These are phyloP conservation scores for Leccinellum luteum DNA, from an alignment of 768 basidiomycete species.

Conservation along the genomic window DNA sequence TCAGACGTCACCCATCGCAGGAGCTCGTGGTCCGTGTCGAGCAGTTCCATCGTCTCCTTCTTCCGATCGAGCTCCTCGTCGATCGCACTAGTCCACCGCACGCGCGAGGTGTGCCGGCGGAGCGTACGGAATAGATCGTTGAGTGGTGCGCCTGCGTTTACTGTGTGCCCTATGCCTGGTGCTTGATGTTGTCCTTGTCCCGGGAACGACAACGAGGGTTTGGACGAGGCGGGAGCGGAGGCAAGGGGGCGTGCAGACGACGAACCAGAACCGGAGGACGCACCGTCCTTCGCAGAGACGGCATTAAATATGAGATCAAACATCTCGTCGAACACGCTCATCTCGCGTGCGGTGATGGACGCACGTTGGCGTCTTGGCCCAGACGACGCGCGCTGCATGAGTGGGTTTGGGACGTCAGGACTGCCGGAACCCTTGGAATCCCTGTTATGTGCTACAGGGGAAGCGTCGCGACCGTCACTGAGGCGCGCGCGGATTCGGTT, in stretches of 20 bases:
- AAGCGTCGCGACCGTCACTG: neutral
- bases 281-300: conserved; percentile 35
- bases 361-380: conserved; percentile 39
- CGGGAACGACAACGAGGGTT: neutral
- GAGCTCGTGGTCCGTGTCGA: conserved; percentile 64
- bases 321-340: conserved; percentile 66
- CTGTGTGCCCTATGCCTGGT: conserved; percentile 16
- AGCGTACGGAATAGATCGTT: conserved; percentile 56
- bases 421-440: neutral
- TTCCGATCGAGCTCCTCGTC: conserved; percentile 42
- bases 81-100: conserved; percentile 48
- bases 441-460: neutral
- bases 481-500: conserved; percentile 15
- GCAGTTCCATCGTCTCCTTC: conserved; percentile 73
- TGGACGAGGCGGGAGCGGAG: neutral
- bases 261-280: neutral
- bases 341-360: conserved; percentile 67
- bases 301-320: conserved; percentile 69
- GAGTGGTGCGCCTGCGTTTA: conserved; percentile 18
- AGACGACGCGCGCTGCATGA: conserved; percentile 13
- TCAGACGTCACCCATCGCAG: conserved; percentile 70
- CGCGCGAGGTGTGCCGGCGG: conserved; percentile 45
- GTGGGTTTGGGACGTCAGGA: neutral
- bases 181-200: conserved; percentile 1
- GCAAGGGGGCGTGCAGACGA: neutral